A percentile compares a stretch with the other conserved stretches of the same genome.
These are phyloP conservation scores for Chaetomiaceae sp. DNA, from an alignment of 2,329 filamentous ascomycete genomes.

Conservation along the genomic window DNA sequence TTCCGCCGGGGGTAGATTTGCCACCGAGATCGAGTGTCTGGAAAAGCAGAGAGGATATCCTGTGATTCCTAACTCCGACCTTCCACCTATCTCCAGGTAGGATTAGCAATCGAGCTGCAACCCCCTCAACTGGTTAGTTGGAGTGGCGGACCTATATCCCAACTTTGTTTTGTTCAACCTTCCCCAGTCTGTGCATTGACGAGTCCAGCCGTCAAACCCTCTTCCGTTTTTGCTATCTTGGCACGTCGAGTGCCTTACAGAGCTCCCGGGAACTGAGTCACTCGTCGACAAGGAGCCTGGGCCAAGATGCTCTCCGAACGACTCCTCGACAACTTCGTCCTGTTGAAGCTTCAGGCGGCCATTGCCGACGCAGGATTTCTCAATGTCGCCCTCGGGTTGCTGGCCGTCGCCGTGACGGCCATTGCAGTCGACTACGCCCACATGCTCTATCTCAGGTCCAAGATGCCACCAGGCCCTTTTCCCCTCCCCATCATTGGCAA, in stretches of 20 bases:
- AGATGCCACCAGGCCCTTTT: constrained; percentile 51
- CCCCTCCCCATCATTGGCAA: constrained; percentile 53
- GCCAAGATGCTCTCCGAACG: constrained; percentile 27
- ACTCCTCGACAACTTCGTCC: constrained; percentile 19
- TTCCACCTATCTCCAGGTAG: background rate
- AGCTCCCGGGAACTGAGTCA: too few relatives aligned
- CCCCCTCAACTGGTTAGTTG: too few relatives aligned
- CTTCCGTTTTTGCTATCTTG: too few relatives aligned
- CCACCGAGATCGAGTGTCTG: background rate
- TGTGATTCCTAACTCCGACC: background rate
- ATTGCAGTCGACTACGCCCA: constrained; percentile 41
- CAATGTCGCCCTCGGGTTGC: constrained; percentile 23
- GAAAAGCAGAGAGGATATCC: background rate
- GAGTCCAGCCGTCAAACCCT: too few relatives aligned
- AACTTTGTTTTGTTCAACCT: background rate
- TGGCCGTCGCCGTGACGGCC: constrained; percentile 27
- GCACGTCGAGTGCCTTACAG: too few relatives aligned
- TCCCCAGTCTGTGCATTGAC: too few relatives aligned
- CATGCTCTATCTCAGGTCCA: constrained; percentile 46
- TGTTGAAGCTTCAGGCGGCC: constrained; percentile 26
- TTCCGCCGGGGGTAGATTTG: constrained; percentile 3
- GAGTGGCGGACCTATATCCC: too few relatives aligned
- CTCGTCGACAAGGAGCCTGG: background rate
- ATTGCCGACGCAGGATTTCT: constrained; percentile 16
- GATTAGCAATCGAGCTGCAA: background rate